Percentiles rank a stretch among this genome's conserved stretches.
Conservation (phyloP, 2,329 filamentous ascomycete species). For the Thermothelomyces thermophilus region DNA sequence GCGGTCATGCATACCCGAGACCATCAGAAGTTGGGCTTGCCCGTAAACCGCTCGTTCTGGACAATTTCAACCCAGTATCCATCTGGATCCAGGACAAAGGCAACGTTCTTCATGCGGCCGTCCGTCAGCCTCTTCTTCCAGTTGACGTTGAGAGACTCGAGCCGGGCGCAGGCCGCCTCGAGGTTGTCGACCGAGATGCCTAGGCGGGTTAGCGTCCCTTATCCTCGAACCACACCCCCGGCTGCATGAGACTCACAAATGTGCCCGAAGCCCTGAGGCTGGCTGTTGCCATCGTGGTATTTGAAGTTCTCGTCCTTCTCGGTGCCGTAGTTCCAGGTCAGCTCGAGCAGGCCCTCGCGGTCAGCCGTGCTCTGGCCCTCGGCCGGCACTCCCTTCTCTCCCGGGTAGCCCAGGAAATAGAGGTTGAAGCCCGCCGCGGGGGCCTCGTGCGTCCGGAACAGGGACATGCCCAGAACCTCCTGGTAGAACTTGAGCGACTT, state of each 20-base stretch:
- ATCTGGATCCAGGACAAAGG: slow-evolving; percentile 85
- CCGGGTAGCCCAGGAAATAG: slow-evolving; percentile 83
- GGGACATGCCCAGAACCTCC: slow-evolving; percentile 81
- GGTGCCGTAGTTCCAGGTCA: slow-evolving; percentile 79
- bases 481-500: slow-evolving; percentile 74
- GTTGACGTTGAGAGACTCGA: slow-evolving; percentile 72
- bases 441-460: slow-evolving; percentile 67
- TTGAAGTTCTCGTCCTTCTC: slow-evolving; percentile 78
- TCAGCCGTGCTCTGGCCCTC: slow-evolving; percentile 52
- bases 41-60: slow-evolving; percentile 66
- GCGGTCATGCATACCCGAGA: background rate
- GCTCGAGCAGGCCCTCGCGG: slow-evolving; percentile 78
- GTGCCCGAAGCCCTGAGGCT: slow-evolving; percentile 92
- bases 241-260: slow-evolving; percentile 57
- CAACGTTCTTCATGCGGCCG: slow-evolving; percentile 87
- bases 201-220: slow-evolving; percentile 27
- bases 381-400: slow-evolving; percentile 45
- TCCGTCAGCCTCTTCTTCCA: slow-evolving; percentile 97
- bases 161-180: slow-evolving; percentile 78
- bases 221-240: background rate
- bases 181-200: slow-evolving; percentile 79
- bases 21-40: slow-evolving; percentile 46
- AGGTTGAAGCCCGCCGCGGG: slow-evolving; percentile 71
- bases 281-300: slow-evolving; percentile 87
- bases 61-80: slow-evolving; percentile 76